phyloP scores from a whole-genome alignment of 257 asterid genomes.

The Solanum bulbocastanum region DNA sequence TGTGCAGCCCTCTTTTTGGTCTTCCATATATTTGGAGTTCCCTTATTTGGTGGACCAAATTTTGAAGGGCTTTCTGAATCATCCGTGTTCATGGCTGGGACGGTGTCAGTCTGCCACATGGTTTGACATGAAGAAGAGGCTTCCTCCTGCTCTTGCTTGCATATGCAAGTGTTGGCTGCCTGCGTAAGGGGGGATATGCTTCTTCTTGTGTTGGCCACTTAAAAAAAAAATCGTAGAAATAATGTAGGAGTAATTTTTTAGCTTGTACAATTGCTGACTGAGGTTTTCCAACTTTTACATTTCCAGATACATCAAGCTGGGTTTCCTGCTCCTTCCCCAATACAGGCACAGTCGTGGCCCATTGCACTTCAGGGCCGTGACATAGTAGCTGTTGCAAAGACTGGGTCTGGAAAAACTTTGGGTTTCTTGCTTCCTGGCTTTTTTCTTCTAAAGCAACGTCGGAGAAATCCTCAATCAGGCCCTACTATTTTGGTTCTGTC shows the following conservation, averaged over 20 bases:
- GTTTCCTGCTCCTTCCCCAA: slow-evolving; percentile 94
- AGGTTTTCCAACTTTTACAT: slow-evolving; percentile 27
- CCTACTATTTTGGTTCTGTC: slow-evolving; percentile 93
- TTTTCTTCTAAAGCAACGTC: slow-evolving; percentile 59
- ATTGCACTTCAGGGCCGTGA: slow-evolving; percentile 87
- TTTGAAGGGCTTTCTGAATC: slow-evolving; percentile 80
- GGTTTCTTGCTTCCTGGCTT: slow-evolving; percentile 95
- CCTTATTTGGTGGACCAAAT: slow-evolving; percentile 68
- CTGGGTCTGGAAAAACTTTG: slow-evolving; percentile 96
- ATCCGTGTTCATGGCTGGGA: slow-evolving; percentile 63
- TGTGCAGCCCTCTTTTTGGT: slow-evolving; percentile 59
- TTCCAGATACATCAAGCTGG: slow-evolving; percentile 89
- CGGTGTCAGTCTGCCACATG: slow-evolving; percentile 65
- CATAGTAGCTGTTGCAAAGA: slow-evolving; percentile 97
- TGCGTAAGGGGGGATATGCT: slow-evolving; percentile 56
- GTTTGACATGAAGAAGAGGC: slow-evolving; percentile 71
- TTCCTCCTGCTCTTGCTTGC: slow-evolving; percentile 76
- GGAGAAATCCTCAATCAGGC: slow-evolving; percentile 63
- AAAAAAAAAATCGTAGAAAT: slow-evolving; percentile 23
- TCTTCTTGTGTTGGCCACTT: slow-evolving; percentile 67
- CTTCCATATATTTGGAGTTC: slow-evolving; percentile 71
- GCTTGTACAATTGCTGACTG: slow-evolving; percentile 30
- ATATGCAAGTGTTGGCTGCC: slow-evolving; percentile 63
- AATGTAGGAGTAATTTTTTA: slow-evolving; percentile 22
- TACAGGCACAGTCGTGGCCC: slow-evolving; percentile 99